phyloP scores from a whole-genome alignment of 2,329 filamentous ascomycete genomes.

The Ciborinia camelliae region DNA sequence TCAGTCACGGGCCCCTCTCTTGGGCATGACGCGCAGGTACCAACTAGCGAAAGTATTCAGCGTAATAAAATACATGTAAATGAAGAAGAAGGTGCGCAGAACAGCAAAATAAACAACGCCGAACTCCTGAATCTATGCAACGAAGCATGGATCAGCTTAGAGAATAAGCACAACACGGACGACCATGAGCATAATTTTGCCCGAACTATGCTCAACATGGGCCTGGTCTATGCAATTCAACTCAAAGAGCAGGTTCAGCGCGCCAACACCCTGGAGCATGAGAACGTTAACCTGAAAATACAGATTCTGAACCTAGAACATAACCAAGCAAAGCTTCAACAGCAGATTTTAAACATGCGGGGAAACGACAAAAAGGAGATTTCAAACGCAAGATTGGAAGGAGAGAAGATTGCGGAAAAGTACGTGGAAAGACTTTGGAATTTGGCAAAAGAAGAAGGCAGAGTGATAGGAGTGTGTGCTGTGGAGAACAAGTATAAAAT shows the following conservation, averaged over 20 bases:
- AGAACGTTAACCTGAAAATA: neutral
- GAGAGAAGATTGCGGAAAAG: neutral
- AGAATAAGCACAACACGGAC: neutral
- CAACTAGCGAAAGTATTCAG: neutral
- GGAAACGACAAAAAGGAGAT: neutral
- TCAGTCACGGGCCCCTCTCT: too few species aligned
- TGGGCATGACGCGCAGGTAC: neutral
- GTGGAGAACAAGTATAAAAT: neutral
- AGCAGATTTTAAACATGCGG: neutral
- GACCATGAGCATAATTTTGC: neutral
- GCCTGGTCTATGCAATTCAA: neutral
- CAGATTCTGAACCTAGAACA: neutral
- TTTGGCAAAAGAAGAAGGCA: neutral
- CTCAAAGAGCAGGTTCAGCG: neutral
- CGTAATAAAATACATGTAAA: neutral
- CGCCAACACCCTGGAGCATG: neutral
- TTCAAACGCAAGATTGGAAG: neutral
- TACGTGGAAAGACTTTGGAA: neutral
- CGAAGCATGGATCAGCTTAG: neutral
- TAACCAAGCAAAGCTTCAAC: neutral
- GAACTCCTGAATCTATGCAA: neutral
- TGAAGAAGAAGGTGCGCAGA: neutral
- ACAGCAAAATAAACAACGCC: neutral
- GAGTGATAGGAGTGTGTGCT: neutral
- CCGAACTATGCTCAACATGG: neutral